Percentiles rank a stretch among this genome's conserved stretches.
Evolutionary conservation across 1,284 basidiomycete genomes (phyloP).

Genomic region (Coriolopsis trogii): DNA sequence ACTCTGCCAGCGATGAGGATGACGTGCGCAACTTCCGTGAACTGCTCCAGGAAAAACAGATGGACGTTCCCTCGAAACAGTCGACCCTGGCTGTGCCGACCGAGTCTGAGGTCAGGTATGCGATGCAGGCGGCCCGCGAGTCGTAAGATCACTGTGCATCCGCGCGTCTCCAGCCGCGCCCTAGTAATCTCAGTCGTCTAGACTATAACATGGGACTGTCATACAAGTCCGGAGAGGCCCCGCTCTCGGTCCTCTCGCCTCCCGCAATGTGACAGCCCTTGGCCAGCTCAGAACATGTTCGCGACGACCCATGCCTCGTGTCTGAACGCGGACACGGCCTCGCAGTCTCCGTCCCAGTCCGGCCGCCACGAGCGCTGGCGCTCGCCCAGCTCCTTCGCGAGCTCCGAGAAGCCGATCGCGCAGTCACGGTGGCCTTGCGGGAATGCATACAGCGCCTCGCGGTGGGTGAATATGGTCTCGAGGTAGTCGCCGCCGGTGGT

Average conservation of each 20-base stretch:
- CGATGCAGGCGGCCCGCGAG: neutral
- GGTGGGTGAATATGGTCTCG: constrained; percentile 74
- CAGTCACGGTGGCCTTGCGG: constrained; percentile 64
- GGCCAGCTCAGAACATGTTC: constrained; percentile 15
- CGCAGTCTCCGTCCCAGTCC: constrained; percentile 65
- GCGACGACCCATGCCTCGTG: constrained; percentile 68
- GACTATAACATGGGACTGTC: too few relatives aligned
- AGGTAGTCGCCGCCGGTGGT: constrained; percentile 74
- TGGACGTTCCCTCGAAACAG: constrained; percentile 1
- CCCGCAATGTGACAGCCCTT: too few relatives aligned
- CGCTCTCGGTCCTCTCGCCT: too few relatives aligned
- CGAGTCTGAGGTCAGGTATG: constrained; percentile 4
- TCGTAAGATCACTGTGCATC: too few relatives aligned
- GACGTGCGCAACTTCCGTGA: constrained; percentile 32
- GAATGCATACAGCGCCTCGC: constrained; percentile 61
- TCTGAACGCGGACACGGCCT: constrained; percentile 60
- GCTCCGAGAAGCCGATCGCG: constrained; percentile 60
- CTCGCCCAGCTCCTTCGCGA: constrained; percentile 41
- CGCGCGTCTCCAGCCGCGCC: too few relatives aligned
- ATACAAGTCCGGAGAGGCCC: too few relatives aligned
- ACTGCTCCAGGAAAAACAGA: constrained; percentile 21
- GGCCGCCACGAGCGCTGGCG: constrained; percentile 55
- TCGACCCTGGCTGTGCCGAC: constrained; percentile 1
- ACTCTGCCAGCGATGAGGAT: constrained; percentile 24
- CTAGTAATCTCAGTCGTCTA: too few relatives aligned